Evolutionary conservation across 371 early-diverging fungal genomes (phyloP), one percentile per base, ranked within the genome.

Genomic region (Actinomortierella ambigua): DNA sequence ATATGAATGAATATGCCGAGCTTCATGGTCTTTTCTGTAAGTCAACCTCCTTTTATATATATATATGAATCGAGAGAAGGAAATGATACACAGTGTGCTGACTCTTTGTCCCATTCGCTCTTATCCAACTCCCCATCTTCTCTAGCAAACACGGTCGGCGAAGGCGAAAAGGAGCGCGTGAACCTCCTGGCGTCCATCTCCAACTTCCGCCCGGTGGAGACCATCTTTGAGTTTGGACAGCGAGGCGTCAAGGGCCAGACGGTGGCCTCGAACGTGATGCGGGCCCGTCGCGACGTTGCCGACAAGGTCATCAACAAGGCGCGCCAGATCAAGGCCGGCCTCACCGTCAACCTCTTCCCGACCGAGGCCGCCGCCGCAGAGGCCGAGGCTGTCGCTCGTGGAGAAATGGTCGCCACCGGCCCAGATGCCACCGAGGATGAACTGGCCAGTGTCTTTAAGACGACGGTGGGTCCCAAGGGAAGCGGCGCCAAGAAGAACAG

Each of bases 181-280:
- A 82, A 82, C 24, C 78, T 96, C 79, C 81, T 96, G 43, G 82
- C 80, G 26, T 82, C 85, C 43, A 85, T 96, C 48, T 83, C 91
- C 39, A 86, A 83, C 14, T 96, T 95, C 80, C 81, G 94, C 23
- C 95, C 95, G 8, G 65, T 82, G 8, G 93, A 97, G 83, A 96
- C 97, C 1, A 90, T 98, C 43, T 98, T 98, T 76, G 98, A 98
- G 69, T 84, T 95, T 42, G 94, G 92, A 28, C 82, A 83, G 41
- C 86, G 94, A 57, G 97, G 97, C 28, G 70, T 78, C 43, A 94
- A 89, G 65, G 85, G 92, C 24, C 56, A 88, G 14, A 82, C 88
- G 3, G 81, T 87, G 14, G 93, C 93, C 8, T 82, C 89, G 0
- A 57, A 84, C 13, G 73, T 95, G 53, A 95, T 97, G 95, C 84